These are phyloP conservation scores for Cyberlindnera samutprakarnensis DNA, from an alignment of 805 yeast genomes.

Conservation along the genomic window DNA sequence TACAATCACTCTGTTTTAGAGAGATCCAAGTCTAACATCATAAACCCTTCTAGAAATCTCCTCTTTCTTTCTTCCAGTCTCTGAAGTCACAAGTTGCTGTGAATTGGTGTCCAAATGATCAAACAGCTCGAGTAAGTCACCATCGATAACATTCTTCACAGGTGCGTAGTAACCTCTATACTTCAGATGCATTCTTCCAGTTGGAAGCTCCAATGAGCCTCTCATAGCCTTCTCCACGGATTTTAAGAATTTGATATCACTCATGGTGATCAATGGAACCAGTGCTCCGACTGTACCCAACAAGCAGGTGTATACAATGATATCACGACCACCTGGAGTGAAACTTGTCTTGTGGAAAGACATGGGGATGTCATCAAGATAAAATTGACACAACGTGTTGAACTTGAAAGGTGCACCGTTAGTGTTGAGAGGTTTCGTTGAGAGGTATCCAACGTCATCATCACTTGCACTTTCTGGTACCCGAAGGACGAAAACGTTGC, in stretches of 20 bases:
- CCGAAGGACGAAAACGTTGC: slow-evolving; percentile 66
- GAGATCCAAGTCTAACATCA: slow-evolving; percentile 36
- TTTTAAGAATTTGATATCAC: slow-evolving; percentile 53
- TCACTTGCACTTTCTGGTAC: slow-evolving; percentile 49
- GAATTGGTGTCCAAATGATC: slow-evolving; percentile 6
- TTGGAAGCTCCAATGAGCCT: slow-evolving; percentile 17
- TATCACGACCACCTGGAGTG: slow-evolving; percentile 56
- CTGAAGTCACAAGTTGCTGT: slow-evolving; percentile 19
- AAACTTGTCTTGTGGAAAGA: slow-evolving; percentile 48
- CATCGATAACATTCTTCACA: slow-evolving; percentile 69
- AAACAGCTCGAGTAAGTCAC: slow-evolving; percentile 67
- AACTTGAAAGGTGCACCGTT: slow-evolving; percentile 51
- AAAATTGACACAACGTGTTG: slow-evolving; percentile 47
- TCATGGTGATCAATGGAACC: slow-evolving; percentile 54
- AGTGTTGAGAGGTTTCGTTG: slow-evolving; percentile 26
- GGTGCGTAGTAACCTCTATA: slow-evolving; percentile 83
- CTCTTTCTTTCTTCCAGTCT: slow-evolving; percentile 37
- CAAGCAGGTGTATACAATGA: slow-evolving; percentile 63
- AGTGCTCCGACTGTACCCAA: slow-evolving; percentile 78
- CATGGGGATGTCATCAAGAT: slow-evolving; percentile 63
- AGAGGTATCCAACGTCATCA: slow-evolving; percentile 31
- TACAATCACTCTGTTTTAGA: slow-evolving; percentile 5
- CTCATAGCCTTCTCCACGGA: slow-evolving; percentile 44
- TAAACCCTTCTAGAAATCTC: slow-evolving; percentile 46
- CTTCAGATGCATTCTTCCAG: slow-evolving; percentile 60